Conservation (phyloP, 495 filamentous ascomycete species). For the Barbatosphaeria neglecta region DNA sequence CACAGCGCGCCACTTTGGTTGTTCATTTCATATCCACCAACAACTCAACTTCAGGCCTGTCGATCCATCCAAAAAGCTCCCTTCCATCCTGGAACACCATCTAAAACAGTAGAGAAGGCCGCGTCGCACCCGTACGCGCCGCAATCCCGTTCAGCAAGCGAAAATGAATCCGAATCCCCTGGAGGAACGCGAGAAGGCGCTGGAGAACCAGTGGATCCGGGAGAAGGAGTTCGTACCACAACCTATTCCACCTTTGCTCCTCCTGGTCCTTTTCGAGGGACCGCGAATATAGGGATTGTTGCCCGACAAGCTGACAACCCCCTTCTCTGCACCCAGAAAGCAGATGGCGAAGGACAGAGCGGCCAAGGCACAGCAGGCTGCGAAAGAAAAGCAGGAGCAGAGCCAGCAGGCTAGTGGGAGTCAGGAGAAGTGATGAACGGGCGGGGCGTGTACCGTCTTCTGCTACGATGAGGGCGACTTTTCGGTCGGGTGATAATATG, state of each 20-base stretch:
- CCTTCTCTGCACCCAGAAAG: background rate
- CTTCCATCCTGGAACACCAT: too few relatives aligned
- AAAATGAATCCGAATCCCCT: constrained; percentile 15
- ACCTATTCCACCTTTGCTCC: background rate
- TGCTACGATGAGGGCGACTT: too few relatives aligned
- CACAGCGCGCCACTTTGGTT: background rate
- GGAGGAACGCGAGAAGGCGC: constrained; percentile 16
- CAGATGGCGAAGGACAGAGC: constrained; percentile 13
- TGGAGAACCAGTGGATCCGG: constrained; percentile 20
- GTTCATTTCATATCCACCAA: too few relatives aligned
- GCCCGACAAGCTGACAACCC: background rate
- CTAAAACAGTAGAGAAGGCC: too few relatives aligned
- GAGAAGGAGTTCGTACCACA: constrained; percentile 15
- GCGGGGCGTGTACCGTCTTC: too few relatives aligned
- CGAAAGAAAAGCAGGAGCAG: background rate
- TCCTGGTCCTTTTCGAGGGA: background rate
- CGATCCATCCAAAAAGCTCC: too few relatives aligned
- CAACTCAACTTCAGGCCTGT: too few relatives aligned
- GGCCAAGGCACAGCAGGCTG: constrained; percentile 1
- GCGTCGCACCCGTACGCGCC: background rate
- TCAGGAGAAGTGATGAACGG: background rate
- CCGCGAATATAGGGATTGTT: too few relatives aligned
- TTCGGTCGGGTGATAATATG: too few relatives aligned
- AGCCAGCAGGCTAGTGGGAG: background rate
- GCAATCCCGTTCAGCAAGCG: background rate